Evolutionary conservation across 148 eudicot species (phyloP).

Genomic region (Salicornia ramosissima): DNA sequence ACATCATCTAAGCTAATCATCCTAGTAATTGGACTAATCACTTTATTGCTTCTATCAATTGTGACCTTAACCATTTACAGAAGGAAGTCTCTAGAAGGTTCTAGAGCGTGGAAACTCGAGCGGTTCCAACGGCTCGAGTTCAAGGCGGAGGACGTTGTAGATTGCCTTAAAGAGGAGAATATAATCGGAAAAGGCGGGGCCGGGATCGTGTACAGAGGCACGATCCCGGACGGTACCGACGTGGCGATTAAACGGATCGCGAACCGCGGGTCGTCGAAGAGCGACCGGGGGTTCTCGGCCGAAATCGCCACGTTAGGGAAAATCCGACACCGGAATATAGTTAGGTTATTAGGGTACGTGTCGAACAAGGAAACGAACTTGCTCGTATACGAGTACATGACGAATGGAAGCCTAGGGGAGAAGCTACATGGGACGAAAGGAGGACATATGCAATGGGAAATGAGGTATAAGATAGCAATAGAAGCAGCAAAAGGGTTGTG

Average conservation of each 20-base stretch:
- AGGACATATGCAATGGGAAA: slow-evolving; percentile 69
- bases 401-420: slow-evolving; percentile 92
- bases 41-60: slow-evolving; percentile 23
- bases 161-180: slow-evolving; percentile 73
- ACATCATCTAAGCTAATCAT: slow-evolving; percentile 31
- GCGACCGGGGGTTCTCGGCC: slow-evolving; percentile 70
- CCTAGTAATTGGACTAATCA: slow-evolving; percentile 20
- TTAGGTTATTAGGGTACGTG: slow-evolving; percentile 66
- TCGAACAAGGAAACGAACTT: slow-evolving; percentile 71
- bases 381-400: slow-evolving; percentile 84
- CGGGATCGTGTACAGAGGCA: slow-evolving; percentile 80
- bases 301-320: slow-evolving; percentile 78
- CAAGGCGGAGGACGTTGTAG: slow-evolving; percentile 61
- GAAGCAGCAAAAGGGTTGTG: slow-evolving; percentile 91
- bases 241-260: slow-evolving; percentile 68
- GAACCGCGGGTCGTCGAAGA: slow-evolving; percentile 27
- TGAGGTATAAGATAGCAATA: slow-evolving; percentile 73
- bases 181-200: slow-evolving; percentile 92
- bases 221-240: slow-evolving; percentile 57
- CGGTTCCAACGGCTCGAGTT: slow-evolving; percentile 68
- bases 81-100: slow-evolving; percentile 38
- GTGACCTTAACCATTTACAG: slow-evolving; percentile 28
- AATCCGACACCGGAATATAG: slow-evolving; percentile 76
- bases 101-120: slow-evolving; percentile 67
- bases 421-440: slow-evolving; percentile 78